Evolutionary conservation across 2,329 filamentous ascomycete species (phyloP), one percentile per base, ranked within the genome.

Genomic region (Aquanectria penicillioides): DNA sequence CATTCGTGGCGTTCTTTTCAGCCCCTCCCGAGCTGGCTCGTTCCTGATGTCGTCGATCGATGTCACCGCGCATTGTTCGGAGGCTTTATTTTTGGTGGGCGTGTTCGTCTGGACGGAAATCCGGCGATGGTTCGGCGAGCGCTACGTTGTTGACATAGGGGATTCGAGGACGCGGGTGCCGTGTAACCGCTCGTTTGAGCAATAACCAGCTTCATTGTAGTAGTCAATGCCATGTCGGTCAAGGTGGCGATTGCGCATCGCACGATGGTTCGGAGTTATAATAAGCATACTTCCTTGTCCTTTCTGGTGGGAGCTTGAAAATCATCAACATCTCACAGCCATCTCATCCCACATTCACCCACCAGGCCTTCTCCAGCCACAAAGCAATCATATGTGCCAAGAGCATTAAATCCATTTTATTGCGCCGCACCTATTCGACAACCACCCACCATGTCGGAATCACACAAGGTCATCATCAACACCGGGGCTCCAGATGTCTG

Each of bases 401-500:
- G n/a, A n/a, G n/a, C n/a, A n/a, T n/a, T n/a, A n/a, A n/a, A n/a
- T n/a, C n/a, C n/a, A n/a, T n/a, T n/a, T n/a, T n/a, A 23, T 33
- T n/a, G 5, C 18, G 25, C 34, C 23, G 8, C 17, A 18, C 22
- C 6, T 17, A 22, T 6, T 25, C 11, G 13, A 11, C n/a, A 3
- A 8, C 6, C 36, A 8, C 34, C 31, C 48, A 58, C 12, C 23
- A 63, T 63, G 58, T 26, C 53, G 31, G 54, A 61, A 26, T 33
- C 26, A 7, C 36, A 18, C 29, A 53, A 60, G 17, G 46, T 57
- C 22, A 58, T 70, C n/a, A 58, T 70, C 54, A 69, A 65, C 25
- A 50, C 48, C 8, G 55, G 46, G 15, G 66, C 67, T 13, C 59
- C 67, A 25, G 51, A 68, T 50, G 67, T 66, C 8, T 17, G 56